Base-by-base conservation (phyloP, 768 basidiomycete species). In the Neoboletus subvelutipes region DNA sequence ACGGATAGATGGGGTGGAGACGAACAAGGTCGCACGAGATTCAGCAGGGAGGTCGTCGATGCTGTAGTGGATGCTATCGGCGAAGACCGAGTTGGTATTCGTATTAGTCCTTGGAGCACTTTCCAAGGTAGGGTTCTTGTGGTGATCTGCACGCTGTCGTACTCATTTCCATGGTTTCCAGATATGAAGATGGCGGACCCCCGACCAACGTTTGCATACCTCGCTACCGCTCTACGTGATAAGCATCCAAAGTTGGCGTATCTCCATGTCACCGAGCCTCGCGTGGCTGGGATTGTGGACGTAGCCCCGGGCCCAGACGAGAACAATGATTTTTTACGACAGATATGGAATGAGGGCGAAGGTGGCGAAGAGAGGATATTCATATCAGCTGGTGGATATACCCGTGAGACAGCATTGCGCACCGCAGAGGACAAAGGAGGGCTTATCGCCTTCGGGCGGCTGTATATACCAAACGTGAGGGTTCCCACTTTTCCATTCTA, bases 1-100 rank as follows among this genome's bases (percentile, higher is more conserved):
- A 82, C 78, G 8, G 87, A 90, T 65, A 72, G 78, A 45, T 92
- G 86, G 67, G 89, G 89, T 0, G 89, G 90, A 2, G 80, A 78
- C 45, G 71, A 88, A 29, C 81, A 86, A 66, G 81, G 80, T 54
- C 75, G 90, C 6, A 73, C 77, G 1, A 75, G 81, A 28, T 89
- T 91, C 66, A 64, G 70, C 0, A 70, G 86, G 7, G 83, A 86
- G 56, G 73, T 87, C 39, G 65, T 83, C 8, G 75, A 80, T 36
- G 83, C 81, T 2, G 71, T 88, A 1, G 73, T 71, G 4, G 66
- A 75, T 0, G 79, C 80, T 1, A 70, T 89, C 37, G 88, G 88
- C 0, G 67, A 74, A 28, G 77, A 82, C 24, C 76, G 76, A n/a
- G 76, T 80, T 1, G 83, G 73, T 0, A 72, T 90, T 41, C 76